A percentile compares a stretch with the other conserved stretches of the same genome.
Conservation (phyloP, 768 basidiomycete species). For the Pisolithus sp. region DNA sequence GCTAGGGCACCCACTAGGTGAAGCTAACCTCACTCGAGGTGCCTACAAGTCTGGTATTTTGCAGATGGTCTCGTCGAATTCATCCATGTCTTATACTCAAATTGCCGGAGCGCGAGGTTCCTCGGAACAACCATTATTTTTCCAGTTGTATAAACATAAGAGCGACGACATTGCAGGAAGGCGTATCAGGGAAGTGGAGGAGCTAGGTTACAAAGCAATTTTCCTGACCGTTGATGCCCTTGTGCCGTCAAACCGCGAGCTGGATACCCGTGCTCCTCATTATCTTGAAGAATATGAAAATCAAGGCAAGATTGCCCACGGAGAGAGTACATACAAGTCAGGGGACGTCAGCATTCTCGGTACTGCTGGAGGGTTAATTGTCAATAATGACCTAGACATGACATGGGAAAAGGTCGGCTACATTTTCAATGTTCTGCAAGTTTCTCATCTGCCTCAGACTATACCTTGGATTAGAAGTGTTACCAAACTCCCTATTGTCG, state of each 20-base stretch:
- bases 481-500: conserved; percentile 63
- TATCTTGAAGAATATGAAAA: conserved; percentile 50
- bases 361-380: conserved; percentile 61
- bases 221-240: conserved; percentile 90
- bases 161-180: conserved; percentile 60
- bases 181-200: conserved; percentile 64
- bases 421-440: neutral
- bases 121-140: conserved; percentile 61
- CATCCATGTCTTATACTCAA: conserved; percentile 58
- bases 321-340: conserved; percentile 23
- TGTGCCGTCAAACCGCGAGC: conserved; percentile 75
- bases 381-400: conserved; percentile 68
- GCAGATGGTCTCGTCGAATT: conserved; percentile 81
- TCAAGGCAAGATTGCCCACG: conserved; percentile 21
- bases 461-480: conserved; percentile 72
- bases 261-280: conserved; percentile 59
- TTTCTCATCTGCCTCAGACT: conserved; percentile 37
- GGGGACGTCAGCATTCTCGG: conserved; percentile 42
- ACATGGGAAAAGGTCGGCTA: conserved; percentile 59
- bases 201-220: conserved; percentile 78
- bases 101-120: conserved; percentile 52
- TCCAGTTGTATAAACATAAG: conserved; percentile 82
- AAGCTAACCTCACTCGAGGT: conserved; percentile 73
- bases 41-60: conserved; percentile 62
- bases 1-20: conserved; percentile 85